Base-by-base conservation (phyloP, 1,139 yeast species). In the Zygoascus sp. region DNA sequence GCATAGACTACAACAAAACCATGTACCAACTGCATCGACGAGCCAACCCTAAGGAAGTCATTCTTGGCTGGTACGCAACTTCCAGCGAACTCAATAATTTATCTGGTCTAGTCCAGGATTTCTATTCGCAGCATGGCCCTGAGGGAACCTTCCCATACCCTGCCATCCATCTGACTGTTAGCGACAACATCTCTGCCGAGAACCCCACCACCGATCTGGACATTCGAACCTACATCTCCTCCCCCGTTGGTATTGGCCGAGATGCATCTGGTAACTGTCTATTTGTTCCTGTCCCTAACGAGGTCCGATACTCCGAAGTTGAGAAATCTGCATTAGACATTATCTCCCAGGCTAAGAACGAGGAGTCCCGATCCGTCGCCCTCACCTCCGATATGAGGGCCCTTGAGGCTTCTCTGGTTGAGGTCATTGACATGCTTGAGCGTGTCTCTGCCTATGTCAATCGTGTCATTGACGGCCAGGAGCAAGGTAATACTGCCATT, bases 11-110 rank as follows among this genome's bases (percentile, higher is more conserved):
- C 60, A 86, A 84, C 71, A 81, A 81, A 63, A 69, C 80, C 35
- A 77, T 85, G 68, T 84, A 74, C 66, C 83, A 80, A 58, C 72
- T 88, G 61, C 81, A 85, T 68, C 84, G 83, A 68, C 80, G 80
- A 62, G 82, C 94, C 32, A 84, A 82, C 65, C 92, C 94, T 49
- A 84, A 84, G 63, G 87, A 83, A 58, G 74, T 76, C 44, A 85
- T 88, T 47, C 76, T 88, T 50, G 96, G 96, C 48, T 88, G 96
- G 96, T 87, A 85, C 66, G 85, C 94, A 45, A 81, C 90, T 30
- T 70, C 79, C 37, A 68, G 75, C 19, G 76, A 74, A 55, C 77
- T 88, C 55, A 90, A 85, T 67, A 76, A 80, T 52, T 77, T 83
- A 62, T 80, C 94, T 21, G 86, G 87, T n/a, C 75, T 88, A 57